phyloP scores from a whole-genome alignment of 148 eudicot genomes.

The Amaranthus palmeri region DNA sequence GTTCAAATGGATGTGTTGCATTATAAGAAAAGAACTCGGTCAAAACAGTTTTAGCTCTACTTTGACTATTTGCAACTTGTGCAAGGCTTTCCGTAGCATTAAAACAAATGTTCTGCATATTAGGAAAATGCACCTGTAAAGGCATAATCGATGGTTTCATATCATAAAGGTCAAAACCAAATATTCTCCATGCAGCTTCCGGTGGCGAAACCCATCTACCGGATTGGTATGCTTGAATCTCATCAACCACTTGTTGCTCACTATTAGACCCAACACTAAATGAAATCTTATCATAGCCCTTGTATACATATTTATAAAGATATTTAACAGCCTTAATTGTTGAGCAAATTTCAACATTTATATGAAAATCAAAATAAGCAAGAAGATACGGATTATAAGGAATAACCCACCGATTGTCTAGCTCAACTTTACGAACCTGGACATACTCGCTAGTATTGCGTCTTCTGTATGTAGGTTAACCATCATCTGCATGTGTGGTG shows the following conservation, averaged over 20 bases:
- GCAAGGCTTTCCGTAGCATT: background rate
- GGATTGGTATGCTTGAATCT: conserved; percentile 10
- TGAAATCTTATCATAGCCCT: conserved; percentile 12
- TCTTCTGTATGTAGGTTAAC: background rate
- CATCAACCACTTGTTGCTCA: background rate
- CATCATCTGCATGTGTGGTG: background rate
- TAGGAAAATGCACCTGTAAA: no score
- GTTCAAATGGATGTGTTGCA: no score
- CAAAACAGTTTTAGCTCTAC: background rate
- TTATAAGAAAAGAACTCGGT: background rate
- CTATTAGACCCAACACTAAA: background rate
- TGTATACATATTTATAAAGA: background rate
- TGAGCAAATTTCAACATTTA: background rate
- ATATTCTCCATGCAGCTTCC: background rate
- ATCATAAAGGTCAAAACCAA: background rate
- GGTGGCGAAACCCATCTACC: conserved; percentile 10
- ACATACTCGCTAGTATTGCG: background rate
- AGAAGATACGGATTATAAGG: conserved; percentile 3
- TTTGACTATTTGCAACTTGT: background rate
- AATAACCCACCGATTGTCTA: background rate
- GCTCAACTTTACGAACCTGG: background rate
- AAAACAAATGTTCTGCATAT: background rate
- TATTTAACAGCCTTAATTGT: background rate
- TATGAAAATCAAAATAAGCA: no score
- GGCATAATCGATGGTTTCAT: background rate